Percentiles rank a stretch among this genome's conserved stretches.
Conservation (phyloP, 169 alveolate genomes). For the Eimeria nieschulzi region DNA sequence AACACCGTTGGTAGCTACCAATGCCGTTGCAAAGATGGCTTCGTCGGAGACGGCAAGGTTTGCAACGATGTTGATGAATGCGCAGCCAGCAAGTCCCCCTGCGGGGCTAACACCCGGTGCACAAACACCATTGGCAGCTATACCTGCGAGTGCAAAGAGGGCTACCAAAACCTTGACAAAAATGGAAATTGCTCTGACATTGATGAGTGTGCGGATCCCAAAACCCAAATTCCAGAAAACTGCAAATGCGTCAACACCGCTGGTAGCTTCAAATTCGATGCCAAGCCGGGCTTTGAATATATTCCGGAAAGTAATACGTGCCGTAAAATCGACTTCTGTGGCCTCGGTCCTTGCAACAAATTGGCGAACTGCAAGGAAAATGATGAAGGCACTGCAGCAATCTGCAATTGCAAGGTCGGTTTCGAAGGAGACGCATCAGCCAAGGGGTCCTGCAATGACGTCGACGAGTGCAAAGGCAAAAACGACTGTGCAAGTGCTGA, state of each 20-base stretch:
- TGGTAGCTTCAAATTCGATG: conserved; percentile 78
- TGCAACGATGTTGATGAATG: conserved; percentile 80
- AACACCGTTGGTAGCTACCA: conserved; percentile 76
- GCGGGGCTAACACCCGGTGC: conserved; percentile 65
- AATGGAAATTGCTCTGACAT: conserved; percentile 74
- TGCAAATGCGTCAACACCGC: conserved; percentile 76
- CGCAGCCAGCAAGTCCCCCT: conserved; percentile 34
- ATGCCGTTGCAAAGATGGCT: conserved; percentile 78
- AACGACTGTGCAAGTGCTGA: conserved; percentile 21
- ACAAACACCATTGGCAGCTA: conserved; percentile 79
- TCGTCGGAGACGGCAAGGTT: conserved; percentile 56
- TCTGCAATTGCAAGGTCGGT: conserved; percentile 56
- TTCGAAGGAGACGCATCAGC: conserved; percentile 79
- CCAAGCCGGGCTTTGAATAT: conserved; percentile 76
- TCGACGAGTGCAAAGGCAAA: conserved; percentile 76
- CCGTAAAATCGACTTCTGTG: conserved; percentile 78
- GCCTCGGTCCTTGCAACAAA: conserved; percentile 54
- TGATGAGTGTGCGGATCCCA: conserved; percentile 77
- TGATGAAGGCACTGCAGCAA: conserved; percentile 68
- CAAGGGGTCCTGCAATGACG: conserved; percentile 74
- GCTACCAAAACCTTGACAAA: conserved; percentile 16
- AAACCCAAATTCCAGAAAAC: conserved; percentile 33
- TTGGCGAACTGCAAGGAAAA: conserved; percentile 76
- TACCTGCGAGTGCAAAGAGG: conserved; percentile 79
- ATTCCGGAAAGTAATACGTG: too few species aligned